Conservation (phyloP, 805 yeast genomes). For the Kuraishia hungarica region DNA sequence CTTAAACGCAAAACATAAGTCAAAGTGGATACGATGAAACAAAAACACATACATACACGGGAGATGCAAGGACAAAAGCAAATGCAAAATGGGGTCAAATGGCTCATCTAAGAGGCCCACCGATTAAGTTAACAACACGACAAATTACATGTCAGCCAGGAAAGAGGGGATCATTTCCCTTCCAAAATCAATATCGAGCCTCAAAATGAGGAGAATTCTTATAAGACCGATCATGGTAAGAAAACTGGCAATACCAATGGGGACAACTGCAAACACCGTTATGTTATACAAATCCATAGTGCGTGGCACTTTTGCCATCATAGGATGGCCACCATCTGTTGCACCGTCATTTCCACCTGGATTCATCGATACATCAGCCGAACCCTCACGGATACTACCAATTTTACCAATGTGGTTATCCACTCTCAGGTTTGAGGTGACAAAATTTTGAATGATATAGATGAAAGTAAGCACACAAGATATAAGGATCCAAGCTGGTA, state of each 20-base stretch:
- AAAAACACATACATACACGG: too few relatives aligned
- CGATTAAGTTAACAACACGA: too few relatives aligned
- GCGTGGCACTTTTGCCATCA: conserved; percentile 34
- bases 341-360: too few relatives aligned
- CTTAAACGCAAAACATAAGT: too few relatives aligned
- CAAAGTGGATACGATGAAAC: too few relatives aligned
- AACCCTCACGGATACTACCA: conserved; percentile 7
- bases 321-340: conserved; percentile 7
- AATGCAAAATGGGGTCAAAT: too few relatives aligned
- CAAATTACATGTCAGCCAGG: too few relatives aligned
- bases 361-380: background rate
- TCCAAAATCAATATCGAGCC: conserved; percentile 44
- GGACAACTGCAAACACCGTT: conserved; percentile 96
- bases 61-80: too few relatives aligned
- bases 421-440: conserved; percentile 65
- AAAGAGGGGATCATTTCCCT: too few relatives aligned
- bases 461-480: conserved; percentile 75
- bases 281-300: conserved; percentile 83
- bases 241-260: conserved; percentile 91
- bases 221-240: conserved; percentile 82
- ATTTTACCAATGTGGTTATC: conserved; percentile 18
- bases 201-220: conserved; percentile 63
- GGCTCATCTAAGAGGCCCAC: too few relatives aligned
- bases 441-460: conserved; percentile 80
- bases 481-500: conserved; percentile 90